These are phyloP conservation scores for Pythium rhizo-oryzae DNA, from an alignment of 352 stramenopile species.

Conservation along the genomic window DNA sequence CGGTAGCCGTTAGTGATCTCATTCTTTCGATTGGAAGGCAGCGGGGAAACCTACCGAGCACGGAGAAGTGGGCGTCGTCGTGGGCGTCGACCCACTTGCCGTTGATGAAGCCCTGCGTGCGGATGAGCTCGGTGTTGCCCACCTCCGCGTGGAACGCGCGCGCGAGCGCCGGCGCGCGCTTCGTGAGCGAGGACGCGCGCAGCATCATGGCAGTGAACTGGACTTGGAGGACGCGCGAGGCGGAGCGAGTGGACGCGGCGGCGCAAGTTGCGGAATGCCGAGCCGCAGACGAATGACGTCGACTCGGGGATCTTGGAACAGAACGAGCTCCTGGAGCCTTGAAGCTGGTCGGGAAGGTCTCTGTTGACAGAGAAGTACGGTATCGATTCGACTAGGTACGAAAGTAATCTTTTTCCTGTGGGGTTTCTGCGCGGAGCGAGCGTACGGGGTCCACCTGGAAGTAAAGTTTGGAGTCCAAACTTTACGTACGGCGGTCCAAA, in stretches of 20 bases:
- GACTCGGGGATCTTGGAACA: too few relatives aligned
- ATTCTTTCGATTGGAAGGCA: background rate
- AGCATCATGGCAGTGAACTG: conserved; percentile 29
- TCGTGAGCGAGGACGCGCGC: conserved; percentile 22
- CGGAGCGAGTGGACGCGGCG: conserved; percentile 14
- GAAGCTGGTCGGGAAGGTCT: background rate
- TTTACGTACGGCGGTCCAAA: too few relatives aligned
- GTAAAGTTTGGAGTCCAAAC: too few relatives aligned
- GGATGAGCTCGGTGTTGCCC: conserved; percentile 65
- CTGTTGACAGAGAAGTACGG: background rate
- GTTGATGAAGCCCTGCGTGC: conserved; percentile 77
- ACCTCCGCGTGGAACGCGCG: conserved; percentile 58
- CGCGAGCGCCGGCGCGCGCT: conserved; percentile 10
- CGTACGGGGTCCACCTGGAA: conserved; percentile 26
- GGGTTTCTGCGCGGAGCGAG: conserved; percentile 21
- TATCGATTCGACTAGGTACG: conserved; percentile 4
- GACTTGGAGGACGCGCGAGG: background rate
- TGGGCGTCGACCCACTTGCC: conserved; percentile 77
- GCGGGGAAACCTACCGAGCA: conserved; percentile 45
- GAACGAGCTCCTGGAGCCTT: background rate
- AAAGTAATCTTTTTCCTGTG: conserved; percentile 21
- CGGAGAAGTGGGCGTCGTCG: conserved; percentile 53
- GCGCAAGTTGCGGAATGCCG: conserved; percentile 30
- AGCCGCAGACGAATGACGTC: background rate
- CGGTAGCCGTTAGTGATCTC: background rate